Base-by-base conservation (phyloP, 2,329 filamentous ascomycete species). In the Pseudopithomyces chartarum region DNA sequence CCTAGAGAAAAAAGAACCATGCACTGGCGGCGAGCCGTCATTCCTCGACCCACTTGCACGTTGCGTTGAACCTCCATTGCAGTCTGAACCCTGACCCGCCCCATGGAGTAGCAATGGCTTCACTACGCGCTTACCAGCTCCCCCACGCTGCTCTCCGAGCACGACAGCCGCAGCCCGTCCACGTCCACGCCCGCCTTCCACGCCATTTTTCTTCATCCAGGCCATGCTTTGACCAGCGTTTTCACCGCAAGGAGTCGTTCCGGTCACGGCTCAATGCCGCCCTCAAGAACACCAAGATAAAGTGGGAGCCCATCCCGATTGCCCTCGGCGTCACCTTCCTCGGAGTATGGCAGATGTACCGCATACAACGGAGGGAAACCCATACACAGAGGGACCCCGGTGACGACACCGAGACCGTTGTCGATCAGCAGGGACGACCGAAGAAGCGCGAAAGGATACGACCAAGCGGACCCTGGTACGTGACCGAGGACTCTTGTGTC, bases 251-350 rank as follows among this genome's bases (percentile, higher is more conserved):
- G 63, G 79, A 82, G 58, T 82, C 82, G n/a, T 88, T 87, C 67
- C 70, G 81, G 54, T 81, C 83, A 36, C 78, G 85, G 60, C 75
- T 88, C 49, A 79, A 84, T 38, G 81, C 81, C 51, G 86, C 87
- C 36, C 81, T 88, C 63, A 79, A 81, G 38, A 81, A 83, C 38
- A 90, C 88, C 33, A 88, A 85, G 75, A 83, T 95, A 59, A 86
- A 90, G 80, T 97, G 93, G 93, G 91, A 92, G 76, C 91, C 90
- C 45, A 96, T 97, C 65, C 93, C 93, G 20, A 85, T 97, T 54
- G 91, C 89, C 23, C 82, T 97, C 20, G 93, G 93, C 58, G 88
- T 97, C 68, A 91, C 86, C 55, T 92, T 96, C 69, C 82, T 97
- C 8, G 93, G 92, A 22, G 81, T 90, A 50, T 83, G 93, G 49